These are phyloP conservation scores for Metschnikowia santaceciliae DNA, from an alignment of 805 yeast genomes.

Conservation along the genomic window DNA sequence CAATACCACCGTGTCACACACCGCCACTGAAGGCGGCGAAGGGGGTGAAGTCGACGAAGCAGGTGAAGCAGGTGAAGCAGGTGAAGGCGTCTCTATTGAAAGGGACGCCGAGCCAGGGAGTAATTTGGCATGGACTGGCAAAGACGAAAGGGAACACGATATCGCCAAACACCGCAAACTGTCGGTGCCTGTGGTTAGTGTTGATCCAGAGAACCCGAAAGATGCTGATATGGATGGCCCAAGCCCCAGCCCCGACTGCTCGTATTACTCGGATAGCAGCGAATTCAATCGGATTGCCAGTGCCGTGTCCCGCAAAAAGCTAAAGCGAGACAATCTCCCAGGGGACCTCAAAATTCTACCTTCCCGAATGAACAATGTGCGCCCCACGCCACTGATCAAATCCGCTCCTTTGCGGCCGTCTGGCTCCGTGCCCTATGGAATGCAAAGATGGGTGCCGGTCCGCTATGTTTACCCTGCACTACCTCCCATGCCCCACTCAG, in stretches of 20 bases:
- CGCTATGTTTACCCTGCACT: conserved; percentile 11
- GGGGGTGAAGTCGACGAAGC: too few relatives aligned
- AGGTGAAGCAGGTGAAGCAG: too few relatives aligned
- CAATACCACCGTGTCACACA: not conserved
- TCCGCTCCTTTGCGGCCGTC: conserved; percentile 16
- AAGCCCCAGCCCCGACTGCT: not conserved
- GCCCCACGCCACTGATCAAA: conserved; percentile 11
- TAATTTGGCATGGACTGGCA: not conserved
- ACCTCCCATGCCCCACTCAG: conserved; percentile 11
- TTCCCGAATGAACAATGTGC: not conserved
- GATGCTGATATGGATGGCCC: not conserved
- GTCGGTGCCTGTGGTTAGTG: not conserved
- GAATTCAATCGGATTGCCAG: conserved; percentile 9
- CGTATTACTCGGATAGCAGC: conserved; percentile 5
- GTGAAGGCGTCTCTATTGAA: not conserved
- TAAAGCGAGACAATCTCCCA: conserved; percentile 13
- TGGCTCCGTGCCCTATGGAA: not conserved
- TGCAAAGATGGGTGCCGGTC: conserved; percentile 12
- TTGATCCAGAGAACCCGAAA: not conserved
- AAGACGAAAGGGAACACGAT: not conserved
- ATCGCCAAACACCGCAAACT: not conserved
- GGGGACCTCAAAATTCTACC: conserved; percentile 11
- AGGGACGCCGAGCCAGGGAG: not conserved
- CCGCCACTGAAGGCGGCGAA: not conserved
- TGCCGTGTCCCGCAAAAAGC: conserved; percentile 7